Evolutionary conservation across 2,329 filamentous ascomycete species (phyloP), one percentile per base, ranked within the genome.

Genomic region (Botrytis deweyae): DNA sequence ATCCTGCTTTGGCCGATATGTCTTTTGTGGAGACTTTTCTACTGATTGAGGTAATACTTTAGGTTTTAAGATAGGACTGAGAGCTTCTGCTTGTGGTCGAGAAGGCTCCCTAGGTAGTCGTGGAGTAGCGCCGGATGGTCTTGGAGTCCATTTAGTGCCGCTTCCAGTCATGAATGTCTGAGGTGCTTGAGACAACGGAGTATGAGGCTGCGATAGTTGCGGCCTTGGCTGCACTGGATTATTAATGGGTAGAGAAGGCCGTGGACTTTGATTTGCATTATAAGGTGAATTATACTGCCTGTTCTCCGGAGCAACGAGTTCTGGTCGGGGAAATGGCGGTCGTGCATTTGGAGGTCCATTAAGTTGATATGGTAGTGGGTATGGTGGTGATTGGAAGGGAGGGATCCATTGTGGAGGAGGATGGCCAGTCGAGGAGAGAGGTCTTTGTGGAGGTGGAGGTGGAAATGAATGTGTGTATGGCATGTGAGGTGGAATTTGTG

Each of bases 121-220:
- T 77, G 89, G 89, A 1, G 89, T 91, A 7, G 88, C 88, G 6
- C 88, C 87, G 1, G 88, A 89, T 10, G 87, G 86, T 8, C 84
- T 85, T 25, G 86, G 83, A 3, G 84, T 87, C 89, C 89, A 91
- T 78, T 87, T 87, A 0, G 89, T 91, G 63, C 87, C 88, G 64
- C 75, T 79, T 25, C 81, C 81, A 58, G 80, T 82, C 36, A 74
- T 78, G 52, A 74, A 73, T 7, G 46, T 75, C 25, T 72, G 70
- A 7, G 42, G 46, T 29, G 70, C 72, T 20, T 74, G 75, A 16
- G 74, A 73, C 10, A 78, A 69, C 14, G 80, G 80, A 8, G 80
- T 81, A 70, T 77, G 76, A 29, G 80, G 79, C 42, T 75, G 71
- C 62, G 72, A 77, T 40, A 74, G 67, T 33, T 76, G 74, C 64